phyloP scores from a whole-genome alignment of 306 rosid genomes.

The Vicia sativa region DNA sequence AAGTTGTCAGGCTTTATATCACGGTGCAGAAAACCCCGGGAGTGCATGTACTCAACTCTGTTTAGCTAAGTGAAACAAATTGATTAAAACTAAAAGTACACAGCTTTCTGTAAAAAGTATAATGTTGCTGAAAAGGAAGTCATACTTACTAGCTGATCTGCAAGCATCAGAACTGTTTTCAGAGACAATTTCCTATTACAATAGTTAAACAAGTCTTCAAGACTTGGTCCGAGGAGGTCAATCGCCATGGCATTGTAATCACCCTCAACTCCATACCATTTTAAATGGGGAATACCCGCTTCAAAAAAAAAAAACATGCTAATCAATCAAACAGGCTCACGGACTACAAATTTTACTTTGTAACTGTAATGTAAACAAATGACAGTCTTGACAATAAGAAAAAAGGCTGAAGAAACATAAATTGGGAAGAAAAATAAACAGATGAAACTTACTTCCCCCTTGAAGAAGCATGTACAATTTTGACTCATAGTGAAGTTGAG shows the following conservation, averaged over 20 bases:
- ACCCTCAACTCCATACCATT: constrained; percentile 98
- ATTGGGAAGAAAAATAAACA: constrained; percentile 21
- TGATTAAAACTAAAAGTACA: constrained; percentile 36
- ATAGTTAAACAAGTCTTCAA: constrained; percentile 93
- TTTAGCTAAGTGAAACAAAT: constrained; percentile 59
- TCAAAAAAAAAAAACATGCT: constrained; percentile 32
- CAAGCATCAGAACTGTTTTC: constrained; percentile 97
- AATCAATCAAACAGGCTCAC: constrained; percentile 34
- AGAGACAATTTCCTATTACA: constrained; percentile 83
- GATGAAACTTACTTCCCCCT: constrained; percentile 85
- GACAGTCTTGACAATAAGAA: constrained; percentile 10
- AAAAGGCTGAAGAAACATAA: constrained; percentile 7
- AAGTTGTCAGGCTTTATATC: constrained; percentile 99
- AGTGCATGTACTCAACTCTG: constrained; percentile 98
- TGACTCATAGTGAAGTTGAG: constrained; percentile 98
- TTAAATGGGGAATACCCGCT: constrained; percentile 96
- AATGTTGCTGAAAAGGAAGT: constrained; percentile 26
- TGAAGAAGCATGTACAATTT: constrained; percentile 95
- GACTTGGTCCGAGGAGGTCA: constrained; percentile 98
- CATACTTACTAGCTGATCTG: constrained; percentile 92
- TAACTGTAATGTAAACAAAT: constrained; percentile 10
- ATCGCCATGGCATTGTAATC: constrained; percentile 96
- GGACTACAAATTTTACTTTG: constrained; percentile 14
- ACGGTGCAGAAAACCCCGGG: constrained; percentile 96
- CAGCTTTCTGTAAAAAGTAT: constrained; percentile 12